These are phyloP conservation scores for Picochlorum sp. DNA, from an alignment of 139 green algal species.

Conservation along the genomic window DNA sequence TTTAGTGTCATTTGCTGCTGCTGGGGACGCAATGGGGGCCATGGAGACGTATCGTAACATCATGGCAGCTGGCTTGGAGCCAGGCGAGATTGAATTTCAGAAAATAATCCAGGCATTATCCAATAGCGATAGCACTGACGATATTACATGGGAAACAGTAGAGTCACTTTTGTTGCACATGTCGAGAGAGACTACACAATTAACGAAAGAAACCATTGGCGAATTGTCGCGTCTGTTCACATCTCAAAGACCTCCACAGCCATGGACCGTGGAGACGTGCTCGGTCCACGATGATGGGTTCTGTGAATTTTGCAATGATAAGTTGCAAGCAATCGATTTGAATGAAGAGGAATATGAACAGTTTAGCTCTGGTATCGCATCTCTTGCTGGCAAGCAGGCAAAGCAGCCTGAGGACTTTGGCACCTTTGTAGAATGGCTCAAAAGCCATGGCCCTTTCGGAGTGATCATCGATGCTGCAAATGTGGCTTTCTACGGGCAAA, in stretches of 20 bases:
- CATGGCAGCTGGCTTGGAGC: constrained; percentile 15
- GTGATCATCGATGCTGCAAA: constrained; percentile 78
- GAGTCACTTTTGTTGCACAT: constrained; percentile 28
- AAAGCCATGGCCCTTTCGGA: constrained; percentile 57
- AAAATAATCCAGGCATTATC: constrained; percentile 49
- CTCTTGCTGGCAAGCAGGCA: constrained; percentile 42
- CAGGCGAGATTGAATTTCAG: constrained; percentile 5
- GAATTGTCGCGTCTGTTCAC: constrained; percentile 16
- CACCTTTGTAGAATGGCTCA: constrained; percentile 46
- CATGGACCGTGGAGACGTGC: constrained; percentile 2
- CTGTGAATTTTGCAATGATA: constrained; percentile 10
- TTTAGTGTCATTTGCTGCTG: constrained; percentile 31
- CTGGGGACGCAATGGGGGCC: constrained; percentile 21
- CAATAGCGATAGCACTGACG: constrained; percentile 4
- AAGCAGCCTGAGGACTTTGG: constrained; percentile 43
- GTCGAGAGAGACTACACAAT: constrained; percentile 45
- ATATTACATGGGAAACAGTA: constrained; percentile 22
- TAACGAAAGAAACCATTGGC: constrained; percentile 37
- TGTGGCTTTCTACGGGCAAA: constrained; percentile 75
- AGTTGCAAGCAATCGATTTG: constrained; percentile 42
- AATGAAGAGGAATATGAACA: constrained; percentile 57
- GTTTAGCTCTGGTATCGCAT: constrained; percentile 47
- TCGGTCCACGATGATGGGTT: constrained; percentile 3
- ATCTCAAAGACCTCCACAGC: constrained; percentile 18
- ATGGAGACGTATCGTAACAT: constrained; percentile 29